A percentile compares a stretch with the other conserved stretches of the same genome.
Conservation (phyloP, 2,329 filamentous ascomycete species). For the Magnaporthiopsis rhizophila region DNA sequence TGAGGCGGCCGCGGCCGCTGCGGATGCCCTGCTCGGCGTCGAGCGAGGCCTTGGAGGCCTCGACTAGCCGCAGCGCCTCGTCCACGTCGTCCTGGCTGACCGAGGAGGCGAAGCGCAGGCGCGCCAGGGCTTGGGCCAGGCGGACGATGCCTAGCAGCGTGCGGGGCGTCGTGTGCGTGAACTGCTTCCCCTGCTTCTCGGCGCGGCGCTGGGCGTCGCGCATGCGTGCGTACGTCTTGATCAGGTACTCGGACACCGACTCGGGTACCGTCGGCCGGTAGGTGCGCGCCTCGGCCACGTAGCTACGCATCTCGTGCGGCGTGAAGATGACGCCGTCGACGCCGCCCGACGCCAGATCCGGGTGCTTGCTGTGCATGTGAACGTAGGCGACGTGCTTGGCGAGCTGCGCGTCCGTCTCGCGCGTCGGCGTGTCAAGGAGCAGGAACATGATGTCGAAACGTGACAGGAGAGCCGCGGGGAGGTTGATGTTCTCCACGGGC, state of each 20-base stretch:
- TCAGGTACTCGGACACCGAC: constrained; percentile 87
- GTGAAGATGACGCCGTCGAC: constrained; percentile 64
- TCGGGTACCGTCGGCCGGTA: constrained; percentile 83
- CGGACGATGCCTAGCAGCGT: constrained; percentile 89
- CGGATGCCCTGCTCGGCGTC: constrained; percentile 56
- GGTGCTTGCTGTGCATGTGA: constrained; percentile 93
- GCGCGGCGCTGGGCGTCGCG: constrained; percentile 86
- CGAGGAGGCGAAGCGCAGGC: constrained; percentile 76
- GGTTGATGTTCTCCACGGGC: constrained; percentile 97
- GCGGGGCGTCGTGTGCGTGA: constrained; percentile 88
- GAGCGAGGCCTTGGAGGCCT: constrained; percentile 88
- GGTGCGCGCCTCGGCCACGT: constrained; percentile 85
- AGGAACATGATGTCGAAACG: constrained; percentile 97
- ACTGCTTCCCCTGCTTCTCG: constrained; percentile 84
- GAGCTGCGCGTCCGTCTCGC: constrained; percentile 85
- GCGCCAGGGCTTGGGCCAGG: constrained; percentile 86
- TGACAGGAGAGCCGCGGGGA: constrained; percentile 91
- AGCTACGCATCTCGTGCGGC: constrained; percentile 89
- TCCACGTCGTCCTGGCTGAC: constrained; percentile 92
- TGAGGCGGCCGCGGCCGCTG: constrained; percentile 58
- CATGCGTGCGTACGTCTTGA: constrained; percentile 92
- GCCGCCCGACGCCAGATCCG: constrained; percentile 50
- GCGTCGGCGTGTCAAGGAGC: constrained; percentile 86
- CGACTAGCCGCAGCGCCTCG: constrained; percentile 82
- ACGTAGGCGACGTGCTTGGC: constrained; percentile 94